These are phyloP conservation scores for Lomentospora prolificans DNA, from an alignment of 2,329 filamentous ascomycete species.

Conservation along the genomic window DNA sequence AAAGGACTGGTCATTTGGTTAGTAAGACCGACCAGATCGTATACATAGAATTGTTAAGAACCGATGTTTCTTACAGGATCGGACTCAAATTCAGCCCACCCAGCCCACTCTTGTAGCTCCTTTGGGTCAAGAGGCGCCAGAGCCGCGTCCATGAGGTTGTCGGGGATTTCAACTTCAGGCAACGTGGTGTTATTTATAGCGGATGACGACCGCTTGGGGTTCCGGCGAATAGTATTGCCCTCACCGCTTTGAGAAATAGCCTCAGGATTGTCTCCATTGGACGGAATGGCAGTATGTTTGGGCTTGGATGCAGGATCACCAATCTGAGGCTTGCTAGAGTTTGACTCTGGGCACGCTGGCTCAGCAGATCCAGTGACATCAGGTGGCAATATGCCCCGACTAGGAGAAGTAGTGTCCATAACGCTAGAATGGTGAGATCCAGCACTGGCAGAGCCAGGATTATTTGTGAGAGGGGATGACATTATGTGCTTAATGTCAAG, in stretches of 20 bases:
- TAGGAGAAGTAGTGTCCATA: too few relatives aligned
- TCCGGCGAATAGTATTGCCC: background rate
- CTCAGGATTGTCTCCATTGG: too few relatives aligned
- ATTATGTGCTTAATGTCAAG: too few relatives aligned
- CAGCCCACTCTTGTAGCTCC: slow-evolving; percentile 54
- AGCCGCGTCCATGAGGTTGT: slow-evolving; percentile 33
- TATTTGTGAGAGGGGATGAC: too few relatives aligned
- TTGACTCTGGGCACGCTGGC: too few relatives aligned
- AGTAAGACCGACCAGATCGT: background rate
- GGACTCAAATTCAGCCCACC: slow-evolving; percentile 79
- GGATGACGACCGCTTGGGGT: background rate
- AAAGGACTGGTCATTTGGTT: slow-evolving; percentile 45
- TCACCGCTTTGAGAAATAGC: background rate
- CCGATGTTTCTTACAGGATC: slow-evolving; percentile 58
- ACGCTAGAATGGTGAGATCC: too few relatives aligned
- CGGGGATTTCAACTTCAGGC: slow-evolving; percentile 9
- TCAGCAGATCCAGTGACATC: too few relatives aligned
- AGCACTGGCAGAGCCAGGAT: too few relatives aligned
- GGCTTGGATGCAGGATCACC: too few relatives aligned
- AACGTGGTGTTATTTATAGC: background rate
- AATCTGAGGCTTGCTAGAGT: too few relatives aligned
- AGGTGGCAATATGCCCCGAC: too few relatives aligned
- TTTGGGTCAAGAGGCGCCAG: slow-evolving; percentile 36
- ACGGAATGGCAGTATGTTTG: too few relatives aligned
- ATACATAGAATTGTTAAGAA: background rate